phyloP scores from a whole-genome alignment of 768 basidiomycete genomes.

The Suillus alpinus region DNA sequence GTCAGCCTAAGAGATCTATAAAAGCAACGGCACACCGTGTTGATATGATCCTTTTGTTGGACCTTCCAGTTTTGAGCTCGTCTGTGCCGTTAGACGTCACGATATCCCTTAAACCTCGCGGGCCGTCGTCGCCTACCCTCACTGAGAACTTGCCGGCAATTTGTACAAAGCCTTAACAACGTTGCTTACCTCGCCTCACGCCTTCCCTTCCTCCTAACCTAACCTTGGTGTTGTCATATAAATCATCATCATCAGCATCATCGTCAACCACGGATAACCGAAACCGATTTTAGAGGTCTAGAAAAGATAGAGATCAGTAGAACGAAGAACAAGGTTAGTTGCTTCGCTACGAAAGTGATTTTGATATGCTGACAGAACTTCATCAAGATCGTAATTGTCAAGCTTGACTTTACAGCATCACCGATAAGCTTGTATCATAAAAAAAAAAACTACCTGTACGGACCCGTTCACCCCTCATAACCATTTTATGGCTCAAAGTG shows the following conservation, averaged over 20 bases:
- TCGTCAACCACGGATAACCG: background rate
- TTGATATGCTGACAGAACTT: constrained; percentile 15
- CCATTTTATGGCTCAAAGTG: constrained; percentile 37
- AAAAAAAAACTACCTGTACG: constrained; percentile 23
- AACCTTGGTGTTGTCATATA: constrained; percentile 3
- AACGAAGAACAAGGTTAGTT: constrained; percentile 15
- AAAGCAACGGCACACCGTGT: constrained; percentile 17
- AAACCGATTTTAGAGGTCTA: background rate
- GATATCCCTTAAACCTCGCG: constrained; percentile 1
- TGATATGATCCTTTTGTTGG: constrained; percentile 9
- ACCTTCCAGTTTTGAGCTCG: constrained; percentile 16
- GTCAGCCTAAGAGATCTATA: constrained; percentile 27
- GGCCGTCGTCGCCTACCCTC: constrained; percentile 7
- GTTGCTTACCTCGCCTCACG: constrained; percentile 3
- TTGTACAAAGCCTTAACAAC: background rate
- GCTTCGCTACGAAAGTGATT: constrained; percentile 7
- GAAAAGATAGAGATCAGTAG: constrained; percentile 7
- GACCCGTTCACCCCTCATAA: constrained; percentile 22
- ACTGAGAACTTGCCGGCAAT: constrained; percentile 14
- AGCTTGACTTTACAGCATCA: constrained; percentile 12
- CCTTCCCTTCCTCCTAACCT: constrained; percentile 7
- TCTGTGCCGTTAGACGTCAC: constrained; percentile 6
- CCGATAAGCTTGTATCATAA: constrained; percentile 6
- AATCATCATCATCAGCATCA: constrained; percentile 1
- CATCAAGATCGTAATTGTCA: constrained; percentile 6